phyloP scores from a whole-genome alignment of 306 rosid genomes.

The Lupinus albus region DNA sequence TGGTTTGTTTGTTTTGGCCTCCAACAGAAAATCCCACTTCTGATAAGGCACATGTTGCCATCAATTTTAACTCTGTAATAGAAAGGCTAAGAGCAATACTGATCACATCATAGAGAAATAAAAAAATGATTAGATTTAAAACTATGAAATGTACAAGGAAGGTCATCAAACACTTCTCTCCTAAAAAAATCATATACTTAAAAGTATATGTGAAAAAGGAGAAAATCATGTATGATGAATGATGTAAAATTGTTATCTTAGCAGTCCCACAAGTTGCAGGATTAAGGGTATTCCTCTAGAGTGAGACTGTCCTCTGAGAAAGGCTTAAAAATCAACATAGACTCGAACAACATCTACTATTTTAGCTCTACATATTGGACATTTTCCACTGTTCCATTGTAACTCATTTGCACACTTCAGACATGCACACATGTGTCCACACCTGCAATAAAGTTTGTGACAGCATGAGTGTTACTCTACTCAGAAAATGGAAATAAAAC shows the following conservation, averaged over 20 bases:
- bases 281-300: slow-evolving; percentile 39
- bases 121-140: slow-evolving; percentile 16
- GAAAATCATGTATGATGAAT: slow-evolving; percentile 26
- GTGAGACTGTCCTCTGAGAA: slow-evolving; percentile 55
- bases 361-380: slow-evolving; percentile 82
- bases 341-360: slow-evolving; percentile 80
- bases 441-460: slow-evolving; percentile 43
- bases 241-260: slow-evolving; percentile 26
- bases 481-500: not conserved
- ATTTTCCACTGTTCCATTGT: slow-evolving; percentile 76
- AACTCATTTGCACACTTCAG: slow-evolving; percentile 81
- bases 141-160: slow-evolving; percentile 44
- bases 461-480: slow-evolving; percentile 11
- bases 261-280: slow-evolving; percentile 27
- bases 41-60: too few relatives aligned
- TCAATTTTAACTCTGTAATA: not conserved
- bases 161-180: slow-evolving; percentile 35
- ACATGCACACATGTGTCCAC: slow-evolving; percentile 97
- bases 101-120: not conserved
- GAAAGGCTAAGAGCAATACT: not conserved
- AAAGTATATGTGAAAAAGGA: slow-evolving; percentile 51
- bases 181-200: slow-evolving; percentile 44
- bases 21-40: too few relatives aligned
- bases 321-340: slow-evolving; percentile 48
- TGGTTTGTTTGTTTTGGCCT: too few relatives aligned